These are phyloP conservation scores for Tephrocybe sp. DNA, from an alignment of 768 basidiomycete species.

Conservation along the genomic window DNA sequence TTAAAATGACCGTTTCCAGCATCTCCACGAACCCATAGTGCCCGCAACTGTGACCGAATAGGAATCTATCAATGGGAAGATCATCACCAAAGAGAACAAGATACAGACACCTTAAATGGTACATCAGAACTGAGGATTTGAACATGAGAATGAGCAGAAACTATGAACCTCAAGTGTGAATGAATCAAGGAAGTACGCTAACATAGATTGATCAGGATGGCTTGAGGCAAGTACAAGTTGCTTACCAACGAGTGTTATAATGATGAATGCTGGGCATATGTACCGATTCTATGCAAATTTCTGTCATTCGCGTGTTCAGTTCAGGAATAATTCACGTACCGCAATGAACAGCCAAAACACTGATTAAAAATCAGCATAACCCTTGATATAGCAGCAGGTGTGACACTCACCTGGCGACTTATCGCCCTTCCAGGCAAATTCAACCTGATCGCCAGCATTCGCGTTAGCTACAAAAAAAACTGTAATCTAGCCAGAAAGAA, in stretches of 20 bases:
- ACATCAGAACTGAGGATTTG: neutral
- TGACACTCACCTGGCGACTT: neutral
- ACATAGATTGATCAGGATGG: no score
- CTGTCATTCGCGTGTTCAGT: neutral
- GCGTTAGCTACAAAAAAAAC: no score
- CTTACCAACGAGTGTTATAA: conserved; percentile 14
- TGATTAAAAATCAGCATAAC: neutral
- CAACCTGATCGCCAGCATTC: neutral
- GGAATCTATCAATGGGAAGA: neutral
- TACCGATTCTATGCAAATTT: conserved; percentile 10
- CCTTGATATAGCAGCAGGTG: neutral
- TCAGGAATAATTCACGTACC: no score
- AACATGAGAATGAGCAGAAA: neutral
- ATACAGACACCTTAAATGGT: conserved; percentile 1
- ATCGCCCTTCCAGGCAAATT: no score
- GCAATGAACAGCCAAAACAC: conserved; percentile 13
- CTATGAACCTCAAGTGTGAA: neutral
- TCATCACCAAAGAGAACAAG: no score
- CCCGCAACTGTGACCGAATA: neutral
- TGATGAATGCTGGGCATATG: no score
- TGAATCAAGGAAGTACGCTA: no score
- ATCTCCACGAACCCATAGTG: conserved; percentile 8
- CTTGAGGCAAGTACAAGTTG: no score
- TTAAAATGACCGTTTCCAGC: no score
- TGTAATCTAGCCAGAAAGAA: neutral